These are phyloP conservation scores for Zangia roseola DNA, from an alignment of 768 basidiomycete genomes.

Conservation along the genomic window DNA sequence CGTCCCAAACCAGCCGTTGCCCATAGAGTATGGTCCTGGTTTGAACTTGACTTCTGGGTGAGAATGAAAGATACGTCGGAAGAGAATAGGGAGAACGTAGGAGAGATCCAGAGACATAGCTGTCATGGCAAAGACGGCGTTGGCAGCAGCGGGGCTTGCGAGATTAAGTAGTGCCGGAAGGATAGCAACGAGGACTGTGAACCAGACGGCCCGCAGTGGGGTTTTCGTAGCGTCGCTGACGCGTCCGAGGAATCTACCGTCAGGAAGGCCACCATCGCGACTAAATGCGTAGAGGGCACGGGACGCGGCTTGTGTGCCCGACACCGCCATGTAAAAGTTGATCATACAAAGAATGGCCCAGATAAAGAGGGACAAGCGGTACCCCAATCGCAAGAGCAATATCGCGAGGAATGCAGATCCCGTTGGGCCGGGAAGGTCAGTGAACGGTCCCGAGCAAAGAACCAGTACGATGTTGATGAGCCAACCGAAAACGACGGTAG, in stretches of 20 bases:
- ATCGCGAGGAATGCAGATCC: conserved; percentile 58
- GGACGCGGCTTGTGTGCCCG: conserved; percentile 51
- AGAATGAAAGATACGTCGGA: conserved; percentile 47
- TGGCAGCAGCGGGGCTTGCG: conserved; percentile 50
- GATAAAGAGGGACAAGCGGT: conserved; percentile 47
- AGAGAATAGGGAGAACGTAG: conserved; percentile 57
- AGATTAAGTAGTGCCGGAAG: conserved; percentile 50
- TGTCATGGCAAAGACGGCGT: conserved; percentile 56
- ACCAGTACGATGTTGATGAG: conserved; percentile 62
- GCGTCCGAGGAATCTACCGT: conserved; percentile 55
- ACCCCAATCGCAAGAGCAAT: conserved; percentile 54
- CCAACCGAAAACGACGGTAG: conserved; percentile 54
- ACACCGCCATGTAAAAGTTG: conserved; percentile 60
- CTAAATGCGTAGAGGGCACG: conserved; percentile 61
- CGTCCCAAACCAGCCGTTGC: conserved; percentile 46
- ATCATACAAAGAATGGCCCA: conserved; percentile 61
- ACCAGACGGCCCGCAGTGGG: conserved; percentile 56
- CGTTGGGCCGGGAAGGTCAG: conserved; percentile 49
- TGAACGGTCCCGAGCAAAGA: conserved; percentile 53
- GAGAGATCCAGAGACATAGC: conserved; percentile 51
- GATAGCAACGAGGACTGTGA: conserved; percentile 42
- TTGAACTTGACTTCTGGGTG: conserved; percentile 60
- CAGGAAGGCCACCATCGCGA: conserved; percentile 53
- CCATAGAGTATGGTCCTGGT: conserved; percentile 62
- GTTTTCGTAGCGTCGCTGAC: conserved; percentile 48